A percentile compares a stretch with the other conserved stretches of the same genome.
These are phyloP conservation scores for Ophiostoma populinum DNA, from an alignment of 2,329 filamentous ascomycete genomes.

Conservation along the genomic window DNA sequence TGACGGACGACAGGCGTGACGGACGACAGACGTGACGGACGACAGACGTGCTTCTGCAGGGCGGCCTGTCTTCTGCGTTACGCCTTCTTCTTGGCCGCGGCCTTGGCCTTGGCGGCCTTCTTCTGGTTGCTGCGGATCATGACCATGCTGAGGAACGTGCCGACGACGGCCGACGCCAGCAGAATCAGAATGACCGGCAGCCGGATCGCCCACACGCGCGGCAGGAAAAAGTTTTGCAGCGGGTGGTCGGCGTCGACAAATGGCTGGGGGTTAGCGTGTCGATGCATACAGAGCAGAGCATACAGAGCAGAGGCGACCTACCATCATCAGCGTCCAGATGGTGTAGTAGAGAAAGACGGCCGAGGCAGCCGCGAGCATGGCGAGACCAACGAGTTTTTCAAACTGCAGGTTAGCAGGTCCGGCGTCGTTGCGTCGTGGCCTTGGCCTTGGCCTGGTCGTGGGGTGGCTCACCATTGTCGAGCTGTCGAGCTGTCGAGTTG, in stretches of 20 bases:
- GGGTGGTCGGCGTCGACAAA: conserved; percentile 93
- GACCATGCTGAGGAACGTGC: conserved; percentile 86
- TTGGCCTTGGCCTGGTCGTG: conserved; percentile 6
- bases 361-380: conserved; percentile 49
- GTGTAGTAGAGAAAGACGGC: conserved; percentile 74
- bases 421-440: too few species aligned
- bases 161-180: conserved; percentile 80
- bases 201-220: conserved; percentile 95
- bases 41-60: too few species aligned
- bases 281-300: conserved; percentile 5
- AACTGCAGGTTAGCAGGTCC: conserved; percentile 37
- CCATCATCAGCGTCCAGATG: conserved; percentile 95
- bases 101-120: conserved; percentile 87
- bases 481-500: neutral
- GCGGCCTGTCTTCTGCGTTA: too few species aligned
- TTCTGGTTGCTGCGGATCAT: conserved; percentile 99
- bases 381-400: conserved; percentile 61
- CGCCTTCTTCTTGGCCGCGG: conserved; percentile 69
- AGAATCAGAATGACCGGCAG: conserved; percentile 94
- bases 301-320: conserved; percentile 24
- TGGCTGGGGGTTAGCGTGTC: conserved; percentile 39
- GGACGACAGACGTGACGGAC: too few species aligned
- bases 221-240: conserved; percentile 87
- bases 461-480: conserved; percentile 5
- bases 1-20: too few species aligned